Evolutionary conservation across 1,139 yeast genomes (phyloP).

Genomic region (Yamadazyma conglobata): DNA sequence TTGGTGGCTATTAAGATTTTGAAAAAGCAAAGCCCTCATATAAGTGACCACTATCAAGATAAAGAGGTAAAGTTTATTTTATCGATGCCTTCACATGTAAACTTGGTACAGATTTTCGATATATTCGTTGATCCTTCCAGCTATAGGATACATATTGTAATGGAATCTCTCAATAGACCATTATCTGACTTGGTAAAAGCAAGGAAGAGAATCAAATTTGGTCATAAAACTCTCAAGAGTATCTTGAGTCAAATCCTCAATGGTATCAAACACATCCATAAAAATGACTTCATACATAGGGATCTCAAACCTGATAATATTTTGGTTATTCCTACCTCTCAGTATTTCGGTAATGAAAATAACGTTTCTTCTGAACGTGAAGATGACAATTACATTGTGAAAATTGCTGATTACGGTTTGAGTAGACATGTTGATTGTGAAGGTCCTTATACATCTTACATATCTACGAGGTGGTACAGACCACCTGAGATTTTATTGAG

Average conservation of each 20-base stretch:
- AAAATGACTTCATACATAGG: conserved; percentile 72
- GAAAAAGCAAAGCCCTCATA: conserved; percentile 48
- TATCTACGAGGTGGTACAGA: conserved; percentile 94
- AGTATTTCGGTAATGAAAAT: conserved; percentile 47
- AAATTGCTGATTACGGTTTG: conserved; percentile 89
- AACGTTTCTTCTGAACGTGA: conserved; percentile 36
- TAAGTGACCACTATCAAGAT: conserved; percentile 58
- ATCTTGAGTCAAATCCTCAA: conserved; percentile 67
- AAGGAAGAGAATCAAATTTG: conserved; percentile 49
- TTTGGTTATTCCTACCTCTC: conserved; percentile 56
- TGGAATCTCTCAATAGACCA: conserved; percentile 87
- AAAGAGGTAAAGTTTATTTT: conserved; percentile 76
- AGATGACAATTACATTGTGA: conserved; percentile 58
- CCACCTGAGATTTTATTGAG: conserved; percentile 87
- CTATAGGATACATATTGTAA: conserved; percentile 68
- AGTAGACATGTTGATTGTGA: conserved; percentile 61
- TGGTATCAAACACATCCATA: conserved; percentile 82
- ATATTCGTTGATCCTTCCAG: conserved; percentile 64
- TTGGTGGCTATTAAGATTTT: conserved; percentile 85
- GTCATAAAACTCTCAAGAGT: conserved; percentile 57
- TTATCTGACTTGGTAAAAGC: conserved; percentile 68
- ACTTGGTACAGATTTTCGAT: conserved; percentile 72
- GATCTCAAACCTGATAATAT: conserved; percentile 82
- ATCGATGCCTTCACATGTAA: conserved; percentile 66
- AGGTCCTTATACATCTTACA: conserved; percentile 70